phyloP scores from a whole-genome alignment of 352 stramenopile genomes.

The Pythium coloratum region DNA sequence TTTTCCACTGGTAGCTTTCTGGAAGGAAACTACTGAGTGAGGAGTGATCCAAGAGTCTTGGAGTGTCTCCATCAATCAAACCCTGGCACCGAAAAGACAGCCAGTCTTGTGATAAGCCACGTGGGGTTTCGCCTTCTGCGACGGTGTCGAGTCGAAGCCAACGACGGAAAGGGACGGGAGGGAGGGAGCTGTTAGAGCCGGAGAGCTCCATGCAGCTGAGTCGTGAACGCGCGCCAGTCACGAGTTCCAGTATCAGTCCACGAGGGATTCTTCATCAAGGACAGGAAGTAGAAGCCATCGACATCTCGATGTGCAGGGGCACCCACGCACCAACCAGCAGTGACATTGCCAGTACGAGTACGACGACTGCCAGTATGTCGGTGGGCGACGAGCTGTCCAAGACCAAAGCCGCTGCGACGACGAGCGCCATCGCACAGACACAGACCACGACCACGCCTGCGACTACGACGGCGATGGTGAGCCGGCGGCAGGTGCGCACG shows the following conservation, averaged over 20 bases:
- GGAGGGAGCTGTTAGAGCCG: not conserved
- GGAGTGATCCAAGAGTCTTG: no score
- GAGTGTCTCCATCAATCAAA: not conserved
- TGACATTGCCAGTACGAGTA: not conserved
- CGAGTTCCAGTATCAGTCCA: not conserved
- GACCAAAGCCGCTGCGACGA: slow-evolving; percentile 10
- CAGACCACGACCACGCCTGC: not conserved
- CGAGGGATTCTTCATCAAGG: no score
- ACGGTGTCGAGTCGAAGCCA: not conserved
- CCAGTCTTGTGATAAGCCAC: no score
- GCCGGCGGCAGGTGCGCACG: slow-evolving; percentile 61
- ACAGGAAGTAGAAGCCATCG: not conserved
- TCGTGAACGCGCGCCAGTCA: not conserved
- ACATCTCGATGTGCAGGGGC: slow-evolving; percentile 6
- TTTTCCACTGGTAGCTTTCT: not conserved
- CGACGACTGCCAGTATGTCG: slow-evolving; percentile 17
- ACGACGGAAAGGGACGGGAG: not conserved
- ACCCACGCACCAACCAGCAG: not conserved
- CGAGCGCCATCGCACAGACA: not conserved
- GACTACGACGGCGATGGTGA: slow-evolving; percentile 23
- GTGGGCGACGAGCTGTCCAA: slow-evolving; percentile 19
- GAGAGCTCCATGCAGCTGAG: slow-evolving; percentile 5
- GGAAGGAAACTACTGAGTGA: no score
- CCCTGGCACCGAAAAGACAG: not conserved
- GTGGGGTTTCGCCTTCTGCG: no score